Evolutionary conservation across 116 monocot species (phyloP).

Genomic region (Iris pallida): DNA sequence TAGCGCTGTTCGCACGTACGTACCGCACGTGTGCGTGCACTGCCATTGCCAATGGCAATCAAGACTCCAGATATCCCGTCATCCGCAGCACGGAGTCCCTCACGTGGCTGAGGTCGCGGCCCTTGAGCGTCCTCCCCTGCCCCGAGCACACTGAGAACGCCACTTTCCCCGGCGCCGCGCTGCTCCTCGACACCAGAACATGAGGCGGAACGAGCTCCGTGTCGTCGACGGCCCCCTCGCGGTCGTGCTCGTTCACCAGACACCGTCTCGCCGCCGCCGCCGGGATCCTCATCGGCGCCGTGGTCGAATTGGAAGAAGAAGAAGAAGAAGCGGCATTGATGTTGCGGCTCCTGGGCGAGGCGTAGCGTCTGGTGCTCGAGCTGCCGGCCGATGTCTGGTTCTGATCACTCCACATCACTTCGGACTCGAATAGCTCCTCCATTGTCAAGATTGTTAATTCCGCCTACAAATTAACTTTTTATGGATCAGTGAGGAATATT

Average conservation of each 20-base stretch:
- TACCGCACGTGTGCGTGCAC: no score
- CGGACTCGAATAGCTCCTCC: slow-evolving; percentile 4
- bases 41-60: slow-evolving; percentile 1
- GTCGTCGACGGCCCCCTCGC: slow-evolving; percentile 2
- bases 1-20: no score
- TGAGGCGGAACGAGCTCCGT: neutral
- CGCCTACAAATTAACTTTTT: no score
- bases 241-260: neutral
- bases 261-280: neutral
- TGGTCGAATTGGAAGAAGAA: no score
- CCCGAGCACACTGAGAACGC: slow-evolving; percentile 10
- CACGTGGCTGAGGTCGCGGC: slow-evolving; percentile 6
- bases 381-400: no score
- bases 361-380: no score
- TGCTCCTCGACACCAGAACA: slow-evolving; percentile 1
- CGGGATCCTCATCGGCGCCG: no score
- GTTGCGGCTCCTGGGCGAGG: no score
- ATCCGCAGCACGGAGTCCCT: slow-evolving; percentile 13
- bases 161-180: no score
- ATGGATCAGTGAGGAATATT: no score
- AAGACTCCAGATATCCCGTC: slow-evolving; percentile 15
- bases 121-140: slow-evolving; percentile 10
- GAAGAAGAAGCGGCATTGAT: no score
- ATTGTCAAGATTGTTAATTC: no score
- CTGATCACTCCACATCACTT: slow-evolving; percentile 9